Conservation (phyloP, 1,139 yeast species). For the Taphrina deformans region DNA sequence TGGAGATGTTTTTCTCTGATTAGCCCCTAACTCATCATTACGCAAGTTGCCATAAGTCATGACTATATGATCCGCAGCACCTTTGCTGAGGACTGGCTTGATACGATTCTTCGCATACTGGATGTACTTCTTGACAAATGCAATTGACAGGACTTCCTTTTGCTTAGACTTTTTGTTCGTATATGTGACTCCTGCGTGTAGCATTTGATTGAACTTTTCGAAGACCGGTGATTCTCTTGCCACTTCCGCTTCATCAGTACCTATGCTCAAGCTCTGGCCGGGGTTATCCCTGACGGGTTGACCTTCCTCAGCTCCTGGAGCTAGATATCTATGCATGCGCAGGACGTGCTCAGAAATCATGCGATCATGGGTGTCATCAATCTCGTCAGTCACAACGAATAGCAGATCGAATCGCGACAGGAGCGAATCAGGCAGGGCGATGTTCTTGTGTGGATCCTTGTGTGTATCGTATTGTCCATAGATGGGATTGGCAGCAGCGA, state of each 20-base stretch:
- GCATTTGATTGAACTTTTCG: constrained; percentile 77
- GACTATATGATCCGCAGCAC: constrained; percentile 80
- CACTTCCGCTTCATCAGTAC: constrained; percentile 48
- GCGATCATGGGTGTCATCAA: constrained; percentile 80
- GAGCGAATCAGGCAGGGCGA: constrained; percentile 94
- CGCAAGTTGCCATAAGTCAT: constrained; percentile 76
- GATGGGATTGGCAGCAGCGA: constrained; percentile 98
- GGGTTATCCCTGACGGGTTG: constrained; percentile 84
- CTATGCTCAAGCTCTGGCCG: constrained; percentile 73
- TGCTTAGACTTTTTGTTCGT: constrained; percentile 47
- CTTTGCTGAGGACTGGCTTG: constrained; percentile 74
- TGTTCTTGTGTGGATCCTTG: constrained; percentile 94
- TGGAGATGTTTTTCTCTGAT: constrained; percentile 84
- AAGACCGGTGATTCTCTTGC: constrained; percentile 62
- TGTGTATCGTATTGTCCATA: constrained; percentile 96
- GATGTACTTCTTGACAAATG: constrained; percentile 85
- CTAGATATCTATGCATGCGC: constrained; percentile 86
- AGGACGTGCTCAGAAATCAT: constrained; percentile 90
- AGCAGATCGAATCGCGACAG: constrained; percentile 94
- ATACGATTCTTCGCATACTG: constrained; percentile 92
- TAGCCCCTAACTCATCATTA: constrained; percentile 71
- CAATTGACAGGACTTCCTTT: constrained; percentile 71
- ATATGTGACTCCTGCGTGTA: constrained; percentile 75
- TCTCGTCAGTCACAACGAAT: constrained; percentile 95
- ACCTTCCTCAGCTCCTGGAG: constrained; percentile 89